These are phyloP conservation scores for Claviceps purpurea DNA, from an alignment of 2,329 filamentous ascomycete species.

Conservation along the genomic window DNA sequence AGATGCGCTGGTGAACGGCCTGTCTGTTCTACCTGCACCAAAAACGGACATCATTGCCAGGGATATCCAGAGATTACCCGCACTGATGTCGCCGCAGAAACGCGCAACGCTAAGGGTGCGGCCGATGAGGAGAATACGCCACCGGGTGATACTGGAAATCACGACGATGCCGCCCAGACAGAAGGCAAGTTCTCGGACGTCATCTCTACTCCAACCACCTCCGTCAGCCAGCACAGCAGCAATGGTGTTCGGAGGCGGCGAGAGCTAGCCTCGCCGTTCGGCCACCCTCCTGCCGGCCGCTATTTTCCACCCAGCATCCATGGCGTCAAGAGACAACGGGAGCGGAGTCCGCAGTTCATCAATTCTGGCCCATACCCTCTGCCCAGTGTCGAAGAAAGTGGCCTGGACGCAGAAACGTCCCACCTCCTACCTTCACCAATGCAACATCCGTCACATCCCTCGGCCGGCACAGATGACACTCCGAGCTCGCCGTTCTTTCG, in stretches of 20 bases:
- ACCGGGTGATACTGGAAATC: slow-evolving; percentile 1
- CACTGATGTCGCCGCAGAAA: slow-evolving; percentile 23
- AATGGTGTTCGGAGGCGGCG: background rate
- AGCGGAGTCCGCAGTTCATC: background rate
- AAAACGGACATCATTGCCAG: slow-evolving; percentile 55
- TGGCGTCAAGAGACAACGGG: background rate
- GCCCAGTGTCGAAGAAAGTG: background rate
- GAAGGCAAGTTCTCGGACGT: background rate
- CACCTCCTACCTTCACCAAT: slow-evolving; percentile 6
- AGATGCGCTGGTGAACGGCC: slow-evolving; percentile 63
- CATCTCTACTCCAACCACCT: background rate
- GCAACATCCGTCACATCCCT: slow-evolving; percentile 6
- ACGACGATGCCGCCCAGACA: slow-evolving; percentile 2
- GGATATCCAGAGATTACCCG: slow-evolving; percentile 48
- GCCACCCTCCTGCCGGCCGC: background rate
- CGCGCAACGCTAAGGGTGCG: slow-evolving; percentile 9
- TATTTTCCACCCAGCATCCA: background rate
- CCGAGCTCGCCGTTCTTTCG: slow-evolving; percentile 31
- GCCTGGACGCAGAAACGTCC: background rate
- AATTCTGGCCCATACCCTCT: background rate
- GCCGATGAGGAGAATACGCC: slow-evolving; percentile 7
- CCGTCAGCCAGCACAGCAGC: background rate
- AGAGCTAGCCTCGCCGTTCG: background rate
- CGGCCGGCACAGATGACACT: slow-evolving; percentile 11
- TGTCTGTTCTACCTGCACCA: slow-evolving; percentile 56